Conservation (phyloP, 352 stramenopile species). For the Poterioochromonas sp. region DNA sequence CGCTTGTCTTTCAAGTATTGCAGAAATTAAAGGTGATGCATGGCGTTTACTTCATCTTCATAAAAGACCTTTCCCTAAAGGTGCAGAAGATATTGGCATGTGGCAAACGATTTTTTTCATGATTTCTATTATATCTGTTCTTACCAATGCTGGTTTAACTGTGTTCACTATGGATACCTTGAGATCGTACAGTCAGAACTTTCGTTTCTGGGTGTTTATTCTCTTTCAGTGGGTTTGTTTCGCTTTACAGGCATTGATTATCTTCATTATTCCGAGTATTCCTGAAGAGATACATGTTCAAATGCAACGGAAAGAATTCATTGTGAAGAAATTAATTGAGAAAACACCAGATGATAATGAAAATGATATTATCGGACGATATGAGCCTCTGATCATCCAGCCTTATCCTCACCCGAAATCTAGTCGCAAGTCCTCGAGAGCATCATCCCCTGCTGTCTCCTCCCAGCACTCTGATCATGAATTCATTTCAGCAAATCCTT, state of each 20-base stretch:
- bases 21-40: constrained; percentile 74
- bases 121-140: neutral
- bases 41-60: constrained; percentile 55
- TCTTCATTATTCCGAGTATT: constrained; percentile 52
- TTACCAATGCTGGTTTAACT: constrained; percentile 21
- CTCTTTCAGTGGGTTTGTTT: constrained; percentile 29
- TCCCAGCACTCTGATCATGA: too few relatives aligned
- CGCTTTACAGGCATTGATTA: neutral
- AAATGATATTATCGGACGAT: too few relatives aligned
- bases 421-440: too few relatives aligned
- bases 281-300: constrained; percentile 63
- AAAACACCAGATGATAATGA: neutral
- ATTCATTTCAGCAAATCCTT: too few relatives aligned
- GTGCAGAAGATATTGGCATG: constrained; percentile 69
- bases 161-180: constrained; percentile 17
- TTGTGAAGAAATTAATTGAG: constrained; percentile 11
- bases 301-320: constrained; percentile 37
- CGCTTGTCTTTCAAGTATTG: constrained; percentile 72
- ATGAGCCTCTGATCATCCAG: too few relatives aligned
- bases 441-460: too few relatives aligned
- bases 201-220: constrained; percentile 16
- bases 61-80: constrained; percentile 56
- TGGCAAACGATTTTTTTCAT: constrained; percentile 47
- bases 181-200: neutral
- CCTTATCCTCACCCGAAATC: too few relatives aligned